phyloP scores from a whole-genome alignment of 1,284 basidiomycete genomes.

The Tremellales sp. region DNA sequence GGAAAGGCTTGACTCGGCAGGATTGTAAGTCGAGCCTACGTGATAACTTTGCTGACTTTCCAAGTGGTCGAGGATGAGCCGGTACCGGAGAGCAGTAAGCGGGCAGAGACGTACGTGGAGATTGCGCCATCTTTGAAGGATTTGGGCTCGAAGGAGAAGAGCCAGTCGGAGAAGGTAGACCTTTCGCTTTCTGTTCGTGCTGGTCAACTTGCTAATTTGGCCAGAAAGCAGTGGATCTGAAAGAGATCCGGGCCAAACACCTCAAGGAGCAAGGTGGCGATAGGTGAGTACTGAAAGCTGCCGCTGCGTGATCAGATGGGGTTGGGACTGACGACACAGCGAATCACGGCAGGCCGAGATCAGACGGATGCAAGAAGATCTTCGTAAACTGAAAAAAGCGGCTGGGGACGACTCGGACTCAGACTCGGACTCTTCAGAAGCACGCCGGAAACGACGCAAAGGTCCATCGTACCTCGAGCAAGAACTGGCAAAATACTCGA shows the following conservation, averaged over 20 bases:
- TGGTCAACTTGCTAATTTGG: not conserved
- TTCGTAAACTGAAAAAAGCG: constrained; percentile 61
- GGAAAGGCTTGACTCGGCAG: constrained; percentile 73
- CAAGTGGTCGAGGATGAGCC: constrained; percentile 55
- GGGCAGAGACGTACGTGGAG: constrained; percentile 20
- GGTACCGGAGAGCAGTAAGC: constrained; percentile 23
- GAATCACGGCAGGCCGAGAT: constrained; percentile 70
- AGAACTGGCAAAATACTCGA: constrained; percentile 72
- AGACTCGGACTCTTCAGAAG: constrained; percentile 33
- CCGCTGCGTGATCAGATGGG: not conserved
- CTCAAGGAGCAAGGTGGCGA: constrained; percentile 61
- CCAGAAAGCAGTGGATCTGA: constrained; percentile 54
- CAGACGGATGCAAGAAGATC: constrained; percentile 78
- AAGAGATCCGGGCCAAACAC: constrained; percentile 68
- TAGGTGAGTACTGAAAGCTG: constrained; percentile 50
- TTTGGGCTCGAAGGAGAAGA: constrained; percentile 41
- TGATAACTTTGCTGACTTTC: not conserved
- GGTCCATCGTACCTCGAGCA: constrained; percentile 71
- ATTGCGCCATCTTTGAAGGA: constrained; percentile 25
- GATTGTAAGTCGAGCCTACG: constrained; percentile 60
- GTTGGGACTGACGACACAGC: constrained; percentile 51
- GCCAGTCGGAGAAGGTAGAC: constrained; percentile 36
- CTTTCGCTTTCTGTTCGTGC: not conserved
- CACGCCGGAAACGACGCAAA: constrained; percentile 26
- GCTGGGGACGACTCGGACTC: constrained; percentile 39